Evolutionary conservation across 192 early-diverging fungal genomes (phyloP), one percentile per base, ranked within the genome.

Genomic region (Coemansia sp.): DNA sequence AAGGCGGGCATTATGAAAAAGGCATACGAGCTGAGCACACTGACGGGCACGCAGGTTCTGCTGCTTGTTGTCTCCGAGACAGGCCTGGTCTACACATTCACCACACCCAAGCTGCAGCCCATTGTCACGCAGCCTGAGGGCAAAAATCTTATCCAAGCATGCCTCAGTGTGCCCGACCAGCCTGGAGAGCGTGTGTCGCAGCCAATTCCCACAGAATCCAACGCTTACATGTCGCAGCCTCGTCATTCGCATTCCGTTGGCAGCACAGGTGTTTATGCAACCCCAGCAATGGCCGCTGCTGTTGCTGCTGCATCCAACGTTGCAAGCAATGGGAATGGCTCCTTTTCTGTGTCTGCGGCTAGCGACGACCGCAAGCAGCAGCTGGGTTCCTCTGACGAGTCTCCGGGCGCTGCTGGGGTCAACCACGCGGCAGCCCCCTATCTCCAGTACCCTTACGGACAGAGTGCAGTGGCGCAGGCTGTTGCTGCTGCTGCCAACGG

Each of bases 1-100:
- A 96, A 96, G 76, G 92, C 94, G 13, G 96, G 96, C 49, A 95
- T 98, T 69, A 96, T 98, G 96, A 98, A 98, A 82, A 98, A 98
- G 90, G 95, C 94, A 6, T 96, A 92, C 69, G 95, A 97, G 75
- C 87, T 97, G 8, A 90, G 89, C 69, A 95, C 94, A 8, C 85
- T 97, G 67, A 97, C 95, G 7, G 95, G 95, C 51, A 97, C 95
- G 7, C 94, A 97, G 83, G 94, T 96, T 10, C 82, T 97, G 42
- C 85, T 97, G 41, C 77, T 97, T 62, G 94, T 97, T 15, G 95
- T 95, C 43, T 95, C 93, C 9, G 95, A 97, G 76, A 96, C 94
- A 49, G 95, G 95, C 22, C 90, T 95, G 45, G 94, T 97, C 10
- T 96, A 96, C 79, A 96, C 94, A 15, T 96, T 95, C 75, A 94